These are phyloP conservation scores for Ascochyta clinopodiicola DNA, from an alignment of 2,329 filamentous ascomycete species.

Conservation along the genomic window DNA sequence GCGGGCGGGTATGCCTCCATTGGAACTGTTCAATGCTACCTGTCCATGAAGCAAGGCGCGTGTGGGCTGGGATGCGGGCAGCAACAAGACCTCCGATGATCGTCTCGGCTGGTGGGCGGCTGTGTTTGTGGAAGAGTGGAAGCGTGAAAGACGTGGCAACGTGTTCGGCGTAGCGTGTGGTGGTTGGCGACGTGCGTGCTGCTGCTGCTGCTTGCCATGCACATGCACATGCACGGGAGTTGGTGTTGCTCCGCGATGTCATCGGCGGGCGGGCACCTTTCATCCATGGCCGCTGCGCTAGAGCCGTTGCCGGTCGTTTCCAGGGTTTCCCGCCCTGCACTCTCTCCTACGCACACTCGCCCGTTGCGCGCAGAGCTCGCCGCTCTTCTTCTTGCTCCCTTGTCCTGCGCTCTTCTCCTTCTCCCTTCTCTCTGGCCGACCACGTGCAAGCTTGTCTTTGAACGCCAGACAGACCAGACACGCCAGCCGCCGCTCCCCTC, in stretches of 20 bases:
- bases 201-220: constrained; percentile 11
- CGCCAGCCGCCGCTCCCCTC: background rate
- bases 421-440: background rate
- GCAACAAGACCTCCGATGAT: background rate
- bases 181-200: background rate
- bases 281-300: constrained; percentile 16
- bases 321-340: constrained; percentile 13
- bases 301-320: constrained; percentile 8
- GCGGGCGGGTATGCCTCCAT: constrained; percentile 83
- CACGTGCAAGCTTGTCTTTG: background rate
- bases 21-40: constrained; percentile 31
- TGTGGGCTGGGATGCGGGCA: constrained; percentile 18
- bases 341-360: constrained; percentile 10
- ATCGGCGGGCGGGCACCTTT: constrained; percentile 10
- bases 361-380: constrained; percentile 9
- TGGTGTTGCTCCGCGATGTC: constrained; percentile 8
- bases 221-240: constrained; percentile 5
- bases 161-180: no score
- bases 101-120: background rate
- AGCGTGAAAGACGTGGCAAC: no score
- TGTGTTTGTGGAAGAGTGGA: background rate
- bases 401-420: no score
- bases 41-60: constrained; percentile 34
- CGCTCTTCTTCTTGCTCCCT: background rate
- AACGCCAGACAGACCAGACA: background rate